Evolutionary conservation across 768 basidiomycete species (phyloP).

Genomic region (Mrakia hoshinonis): DNA sequence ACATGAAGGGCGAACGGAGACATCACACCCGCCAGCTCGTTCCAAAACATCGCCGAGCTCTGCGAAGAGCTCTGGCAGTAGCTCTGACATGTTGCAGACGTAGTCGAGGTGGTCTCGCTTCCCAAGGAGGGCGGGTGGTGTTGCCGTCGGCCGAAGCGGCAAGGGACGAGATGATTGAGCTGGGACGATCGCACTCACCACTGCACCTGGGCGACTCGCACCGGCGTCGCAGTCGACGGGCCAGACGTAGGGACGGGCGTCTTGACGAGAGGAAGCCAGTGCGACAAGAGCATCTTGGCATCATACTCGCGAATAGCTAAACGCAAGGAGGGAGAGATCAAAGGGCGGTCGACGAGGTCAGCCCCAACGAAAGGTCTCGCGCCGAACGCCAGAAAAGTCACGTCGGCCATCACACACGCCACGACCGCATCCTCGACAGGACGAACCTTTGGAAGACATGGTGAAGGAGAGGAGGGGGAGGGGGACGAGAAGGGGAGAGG

Average conservation of each 20-base stretch:
- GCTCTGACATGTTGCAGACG: too few relatives aligned
- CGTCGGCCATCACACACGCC: background rate
- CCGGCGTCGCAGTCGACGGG: constrained; percentile 25
- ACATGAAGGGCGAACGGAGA: too few relatives aligned
- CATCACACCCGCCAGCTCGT: too few relatives aligned
- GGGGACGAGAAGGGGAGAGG: constrained; percentile 3
- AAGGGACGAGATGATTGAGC: constrained; percentile 47
- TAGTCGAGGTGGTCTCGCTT: too few relatives aligned
- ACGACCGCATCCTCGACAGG: background rate
- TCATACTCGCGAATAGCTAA: constrained; percentile 92
- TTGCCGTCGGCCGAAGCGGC: background rate
- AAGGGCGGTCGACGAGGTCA: background rate
- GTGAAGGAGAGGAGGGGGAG: constrained; percentile 7
- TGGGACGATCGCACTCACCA: constrained; percentile 29
- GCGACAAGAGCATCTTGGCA: constrained; percentile 92
- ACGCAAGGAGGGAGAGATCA: background rate
- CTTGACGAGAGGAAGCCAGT: constrained; percentile 82
- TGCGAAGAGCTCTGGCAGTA: too few relatives aligned
- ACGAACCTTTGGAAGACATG: constrained; percentile 38
- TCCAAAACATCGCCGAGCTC: too few relatives aligned
- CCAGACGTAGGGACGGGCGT: constrained; percentile 47
- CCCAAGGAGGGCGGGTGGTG: too few relatives aligned
- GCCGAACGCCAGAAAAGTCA: background rate
- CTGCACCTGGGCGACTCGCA: constrained; percentile 29
- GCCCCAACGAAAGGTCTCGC: background rate